Base-by-base conservation (phyloP, 1,139 yeast species). In the Martiniozyma asiatica region DNA sequence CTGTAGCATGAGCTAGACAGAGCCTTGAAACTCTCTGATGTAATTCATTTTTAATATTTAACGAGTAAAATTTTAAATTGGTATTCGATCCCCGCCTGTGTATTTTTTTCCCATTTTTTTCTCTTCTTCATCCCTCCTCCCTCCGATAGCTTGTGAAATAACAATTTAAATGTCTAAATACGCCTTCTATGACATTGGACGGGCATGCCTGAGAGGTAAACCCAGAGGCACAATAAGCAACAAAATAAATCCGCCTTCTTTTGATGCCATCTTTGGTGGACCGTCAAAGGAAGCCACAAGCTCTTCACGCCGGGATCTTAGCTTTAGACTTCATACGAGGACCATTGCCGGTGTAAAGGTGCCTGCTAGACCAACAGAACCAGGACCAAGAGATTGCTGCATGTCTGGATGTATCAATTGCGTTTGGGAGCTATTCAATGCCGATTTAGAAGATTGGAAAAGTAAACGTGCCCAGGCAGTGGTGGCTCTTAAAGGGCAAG, bases 351-450 rank as follows among this genome's bases (percentile, higher is more conserved):
- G 96, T 0, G 59, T 87, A 0, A 52, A 51, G 4, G 94, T 89
- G 0, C 95, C 95, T 3, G 71, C 68, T 12, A 67, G 65, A 46
- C 98, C 98, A 1, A 62, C 59, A 5, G 94, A 84, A 45, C 97
- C 97, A 3, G 94, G 85, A 45, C 25, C 18, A 4, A 30, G 25
- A 19, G 85, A 87, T 52, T 89, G 98, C 53, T 89, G 98, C 53
- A 85, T 85, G 94, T 77, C 93, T 40, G 98, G 98, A 2, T 89
- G 98, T 53, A 73, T 84, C 24, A 82, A 87, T 53, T 89, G 98
- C 55, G 97, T 89, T 2, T 89, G 97, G 97, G 96, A 87, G 44
- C 58, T 81, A 34, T 89, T 72, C 52, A 76, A 79, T 43, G 96
- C 87, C 33, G 97, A 89, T 50, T 47, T 87, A 30, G 75, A 73